Percentiles rank a stretch among this genome's conserved stretches.
phyloP scores from a whole-genome alignment of 352 stramenopile species.

The Phytophthora tentaculata region DNA sequence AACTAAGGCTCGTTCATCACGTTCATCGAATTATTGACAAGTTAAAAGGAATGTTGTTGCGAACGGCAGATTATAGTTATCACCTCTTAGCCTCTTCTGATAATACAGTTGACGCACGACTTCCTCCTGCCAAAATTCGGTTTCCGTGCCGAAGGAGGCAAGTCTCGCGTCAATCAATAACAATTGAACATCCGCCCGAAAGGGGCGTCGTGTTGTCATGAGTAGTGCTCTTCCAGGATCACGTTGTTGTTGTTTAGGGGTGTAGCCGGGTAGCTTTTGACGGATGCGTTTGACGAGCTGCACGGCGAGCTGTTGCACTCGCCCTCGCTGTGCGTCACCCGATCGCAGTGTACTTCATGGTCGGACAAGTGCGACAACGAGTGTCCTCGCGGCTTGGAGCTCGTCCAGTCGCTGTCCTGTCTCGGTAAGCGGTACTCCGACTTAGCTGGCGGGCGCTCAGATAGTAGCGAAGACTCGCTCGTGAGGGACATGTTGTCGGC shows the following conservation, averaged over 20 bases:
- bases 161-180: slow-evolving; percentile 27
- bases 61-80: slow-evolving; percentile 31
- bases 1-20: background rate
- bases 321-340: slow-evolving; percentile 48
- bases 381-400: slow-evolving; percentile 48
- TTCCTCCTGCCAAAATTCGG: slow-evolving; percentile 23
- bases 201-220: slow-evolving; percentile 35
- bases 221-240: slow-evolving; percentile 35
- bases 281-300: slow-evolving; percentile 32
- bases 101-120: slow-evolving; percentile 17
- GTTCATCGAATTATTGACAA: background rate
- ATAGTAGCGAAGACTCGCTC: slow-evolving; percentile 27
- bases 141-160: slow-evolving; percentile 6
- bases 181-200: slow-evolving; percentile 24
- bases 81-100: slow-evolving; percentile 10
- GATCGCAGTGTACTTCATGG: slow-evolving; percentile 34
- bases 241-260: slow-evolving; percentile 27
- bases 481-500: slow-evolving; percentile 39
- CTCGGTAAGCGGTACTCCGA: slow-evolving; percentile 41
- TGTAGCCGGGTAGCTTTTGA: slow-evolving; percentile 29
- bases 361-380: slow-evolving; percentile 54
- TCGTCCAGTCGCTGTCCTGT: slow-evolving; percentile 45
- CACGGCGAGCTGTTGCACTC: slow-evolving; percentile 53
- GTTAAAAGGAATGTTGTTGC: background rate
- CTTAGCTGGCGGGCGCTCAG: slow-evolving; percentile 12